Evolutionary conservation across 352 stramenopile species (phyloP).

Genomic region (Elongisporangium undulatum): DNA sequence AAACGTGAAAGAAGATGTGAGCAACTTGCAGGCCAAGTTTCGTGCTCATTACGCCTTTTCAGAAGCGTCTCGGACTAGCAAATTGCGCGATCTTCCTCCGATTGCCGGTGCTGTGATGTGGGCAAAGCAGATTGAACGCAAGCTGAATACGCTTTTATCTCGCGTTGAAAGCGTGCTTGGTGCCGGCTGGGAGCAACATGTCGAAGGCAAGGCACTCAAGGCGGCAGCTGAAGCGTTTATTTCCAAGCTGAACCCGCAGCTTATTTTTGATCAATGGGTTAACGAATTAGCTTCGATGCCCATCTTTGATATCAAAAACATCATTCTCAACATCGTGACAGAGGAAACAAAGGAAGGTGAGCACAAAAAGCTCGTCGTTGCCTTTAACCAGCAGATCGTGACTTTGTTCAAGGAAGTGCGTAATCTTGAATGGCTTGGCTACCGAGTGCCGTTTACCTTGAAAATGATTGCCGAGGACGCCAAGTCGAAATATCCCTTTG

Average conservation of each 20-base stretch:
- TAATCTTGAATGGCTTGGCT: slow-evolving; percentile 98
- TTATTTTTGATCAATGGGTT: slow-evolving; percentile 96
- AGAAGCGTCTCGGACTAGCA: slow-evolving; percentile 91
- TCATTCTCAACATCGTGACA: slow-evolving; percentile 87
- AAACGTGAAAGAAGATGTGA: slow-evolving; percentile 96
- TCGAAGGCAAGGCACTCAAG: slow-evolving; percentile 96
- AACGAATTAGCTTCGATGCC: slow-evolving; percentile 87
- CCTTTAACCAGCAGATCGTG: slow-evolving; percentile 98
- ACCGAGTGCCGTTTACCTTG: slow-evolving; percentile 94
- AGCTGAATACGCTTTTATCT: slow-evolving; percentile 95
- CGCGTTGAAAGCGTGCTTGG: slow-evolving; percentile 97
- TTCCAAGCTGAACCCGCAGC: slow-evolving; percentile 80
- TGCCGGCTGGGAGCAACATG: slow-evolving; percentile 95
- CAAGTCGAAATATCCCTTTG: slow-evolving; percentile 95
- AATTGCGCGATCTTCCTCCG: slow-evolving; percentile 96
- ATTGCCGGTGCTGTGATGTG: slow-evolving; percentile 98
- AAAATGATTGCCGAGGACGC: slow-evolving; percentile 96
- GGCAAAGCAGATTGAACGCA: slow-evolving; percentile 99
- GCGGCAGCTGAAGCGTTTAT: slow-evolving; percentile 85
- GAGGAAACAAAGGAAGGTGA: slow-evolving; percentile 69
- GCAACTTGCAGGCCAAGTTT: slow-evolving; percentile 95
- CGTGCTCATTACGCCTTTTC: slow-evolving; percentile 96
- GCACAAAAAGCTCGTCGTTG: slow-evolving; percentile 77
- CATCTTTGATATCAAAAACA: slow-evolving; percentile 91
- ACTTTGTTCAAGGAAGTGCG: slow-evolving; percentile 98